phyloP scores from a whole-genome alignment of 2,329 filamentous ascomycete species.

The Fusarium annulatum region DNA sequence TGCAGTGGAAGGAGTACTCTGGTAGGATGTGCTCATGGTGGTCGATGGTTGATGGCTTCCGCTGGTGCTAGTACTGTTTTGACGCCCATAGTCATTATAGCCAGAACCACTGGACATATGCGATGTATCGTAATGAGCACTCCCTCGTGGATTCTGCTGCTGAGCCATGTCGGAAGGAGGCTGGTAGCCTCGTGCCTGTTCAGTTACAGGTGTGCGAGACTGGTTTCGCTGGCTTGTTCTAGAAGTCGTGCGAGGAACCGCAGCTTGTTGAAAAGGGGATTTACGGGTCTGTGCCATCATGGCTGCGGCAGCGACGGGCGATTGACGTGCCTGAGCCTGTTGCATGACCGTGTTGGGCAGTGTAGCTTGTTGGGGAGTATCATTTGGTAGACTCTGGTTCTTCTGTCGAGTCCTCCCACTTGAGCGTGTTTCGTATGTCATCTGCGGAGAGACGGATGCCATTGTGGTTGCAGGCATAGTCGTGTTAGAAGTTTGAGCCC shows the following conservation, averaged over 20 bases:
- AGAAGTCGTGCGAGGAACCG: conserved; percentile 47
- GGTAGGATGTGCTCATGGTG: conserved; percentile 37
- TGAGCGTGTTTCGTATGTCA: conserved; percentile 12
- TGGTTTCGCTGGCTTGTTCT: conserved; percentile 50
- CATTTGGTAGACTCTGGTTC: conserved; percentile 15
- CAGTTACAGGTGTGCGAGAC: conserved; percentile 45
- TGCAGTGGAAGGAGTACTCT: conserved; percentile 29
- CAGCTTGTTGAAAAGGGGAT: conserved; percentile 47
- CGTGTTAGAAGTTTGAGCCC: conserved; percentile 16
- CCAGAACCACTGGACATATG: conserved; percentile 19
- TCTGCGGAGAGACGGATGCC: conserved; percentile 30
- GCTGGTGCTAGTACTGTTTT: conserved; percentile 11
- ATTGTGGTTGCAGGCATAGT: conserved; percentile 3
- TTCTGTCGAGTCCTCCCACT: conserved; percentile 4
- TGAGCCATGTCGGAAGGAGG: conserved; percentile 31
- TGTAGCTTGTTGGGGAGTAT: conserved; percentile 17
- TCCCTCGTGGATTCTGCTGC: conserved; percentile 15
- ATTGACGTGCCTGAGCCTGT: conserved; percentile 41
- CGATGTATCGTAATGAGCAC: conserved; percentile 17
- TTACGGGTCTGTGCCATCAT: conserved; percentile 46
- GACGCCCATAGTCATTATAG: conserved; percentile 39
- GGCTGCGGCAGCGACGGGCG: conserved; percentile 43
- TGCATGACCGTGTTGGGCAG: conserved; percentile 35
- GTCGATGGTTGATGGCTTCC: conserved; percentile 21
- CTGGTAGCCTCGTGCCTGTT: conserved; percentile 34